Evolutionary conservation across 2,329 filamentous ascomycete species (phyloP).

Genomic region (Ploettnerulaceae sp.): DNA sequence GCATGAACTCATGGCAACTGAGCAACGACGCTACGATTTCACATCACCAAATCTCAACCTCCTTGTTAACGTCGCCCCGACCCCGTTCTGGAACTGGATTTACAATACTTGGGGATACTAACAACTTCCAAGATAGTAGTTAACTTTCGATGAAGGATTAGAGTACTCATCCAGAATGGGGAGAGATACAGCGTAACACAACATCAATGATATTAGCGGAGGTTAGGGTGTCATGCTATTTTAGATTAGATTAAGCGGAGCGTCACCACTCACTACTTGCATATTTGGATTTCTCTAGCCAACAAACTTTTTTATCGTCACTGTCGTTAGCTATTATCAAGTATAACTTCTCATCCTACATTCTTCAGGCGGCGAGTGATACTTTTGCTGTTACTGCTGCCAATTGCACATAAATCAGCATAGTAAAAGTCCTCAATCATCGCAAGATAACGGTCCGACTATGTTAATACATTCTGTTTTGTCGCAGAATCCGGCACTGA

Average conservation of each 20-base stretch:
- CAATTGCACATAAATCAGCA: too few relatives aligned
- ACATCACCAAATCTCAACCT: conserved; percentile 55
- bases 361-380: too few relatives aligned
- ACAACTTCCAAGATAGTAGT: neutral
- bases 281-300: neutral
- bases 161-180: too few relatives aligned
- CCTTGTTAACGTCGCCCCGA: conserved; percentile 43
- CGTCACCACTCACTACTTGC: conserved; percentile 1
- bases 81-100: conserved; percentile 52
- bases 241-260: neutral
- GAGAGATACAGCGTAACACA: neutral
- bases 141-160: neutral
- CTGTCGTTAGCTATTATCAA: too few relatives aligned
- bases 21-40: conserved; percentile 64
- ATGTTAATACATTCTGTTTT: too few relatives aligned
- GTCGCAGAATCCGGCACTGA: too few relatives aligned
- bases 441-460: too few relatives aligned
- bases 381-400: too few relatives aligned
- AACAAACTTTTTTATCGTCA: too few relatives aligned
- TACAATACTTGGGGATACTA: conserved; percentile 39
- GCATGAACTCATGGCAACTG: conserved; percentile 61
- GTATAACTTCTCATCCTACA: too few relatives aligned
- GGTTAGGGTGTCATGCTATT: neutral
- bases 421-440: too few relatives aligned
- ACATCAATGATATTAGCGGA: neutral